Base-by-base conservation (phyloP, 345 rosid genomes). In the Camelina sativa region DNA sequence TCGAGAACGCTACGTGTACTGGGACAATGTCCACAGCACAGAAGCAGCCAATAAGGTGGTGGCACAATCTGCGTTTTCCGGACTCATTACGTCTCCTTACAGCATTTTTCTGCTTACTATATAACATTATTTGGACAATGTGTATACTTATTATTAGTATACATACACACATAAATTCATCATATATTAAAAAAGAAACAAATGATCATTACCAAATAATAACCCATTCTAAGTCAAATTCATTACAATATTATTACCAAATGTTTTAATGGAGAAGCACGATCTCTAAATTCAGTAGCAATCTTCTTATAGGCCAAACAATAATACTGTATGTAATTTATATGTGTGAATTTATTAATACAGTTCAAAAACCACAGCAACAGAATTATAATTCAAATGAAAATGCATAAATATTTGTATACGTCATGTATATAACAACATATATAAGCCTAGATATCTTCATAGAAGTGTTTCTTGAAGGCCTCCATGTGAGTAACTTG, bases 11-110 rank as follows among this genome's bases (percentile, higher is more conserved):
- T 78, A 81, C 7, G 64, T 48, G 51, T 81, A 44, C 8, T 81
- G 82, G 82, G 84, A 81, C 46, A 69, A 59, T 40, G 74, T 81
- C 11, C 84, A 81, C 48, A 41, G 74, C 28, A 81, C 80, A 11
- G 82, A 81, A 43, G 59, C 65, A 11, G n/a, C 66, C 25, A 66
- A 67, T 65, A n/a, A 1, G 58, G 3, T 62, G 2, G 47, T 11
- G 7, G 80, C 80, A 0, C 22, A 47, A 4, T 46, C 65, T 61
- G 72, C 87, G 7, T 76, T 28, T 41, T 12, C 23, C 7, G 57
- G 73, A 59, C 32, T 56, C 7, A 41, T 40, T 62, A 15, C 80
- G 3, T 20, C 2, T 19, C 82, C 82, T 53, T 80, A 70, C 16
- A 51, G 79, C 52, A 13, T 75, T 37, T n/a, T 8, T 6, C 1